Evolutionary conservation across 257 asterid species (phyloP), one percentile per base, ranked within the genome.

Genomic region (Paraleonurus japonicus): DNA sequence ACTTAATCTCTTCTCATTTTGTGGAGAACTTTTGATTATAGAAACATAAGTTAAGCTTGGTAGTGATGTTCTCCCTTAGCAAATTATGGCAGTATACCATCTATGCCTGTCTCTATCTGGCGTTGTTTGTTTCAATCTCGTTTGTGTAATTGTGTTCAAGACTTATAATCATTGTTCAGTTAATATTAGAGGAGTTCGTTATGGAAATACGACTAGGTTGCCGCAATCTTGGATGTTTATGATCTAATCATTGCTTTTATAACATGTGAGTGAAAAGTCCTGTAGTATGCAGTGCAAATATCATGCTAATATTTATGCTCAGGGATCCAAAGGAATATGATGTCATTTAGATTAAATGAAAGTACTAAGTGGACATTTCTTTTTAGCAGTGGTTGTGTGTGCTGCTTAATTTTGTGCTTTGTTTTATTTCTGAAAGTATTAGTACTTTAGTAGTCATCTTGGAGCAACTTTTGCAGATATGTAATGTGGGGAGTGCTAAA

Each of bases 41-140:
- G 7, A 57, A 35, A 17, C 45, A 53, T 13, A 60, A 76, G 28
- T 65, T 35, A 47, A 20, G 48, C 37, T 50, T 69, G 26, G 27
- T 27, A 57, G 73, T 70, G 48, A 59, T 33, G 48, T 65, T 58
- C 35, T 23, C 71, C 17, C 53, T 55, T 45, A 27, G 24, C 8
- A 45, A 45, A 45, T 45, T 45, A 45, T 45, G 53, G 53, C 53
- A 7, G 15, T 4, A 45, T 45, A 45, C 8, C 53, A 13, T 45
- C 22, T 47, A 47, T 47, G 22, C 54, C n/a, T 47, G 22, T 5
- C 22, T 47, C 54, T n/a, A n/a, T 47, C 54, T 47, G 22, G 6
- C 22, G 1, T 45, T 45, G 5, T 47, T 47, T 43, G 17, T 43
- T 43, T 43, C 50, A 12, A 43, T 35, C 48, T 41, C n/a, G 1